Percentiles rank a stretch among this genome's conserved stretches.
Conservation (phyloP, 2,329 filamentous ascomycete genomes). For the Aureobasidium mangrovei region DNA sequence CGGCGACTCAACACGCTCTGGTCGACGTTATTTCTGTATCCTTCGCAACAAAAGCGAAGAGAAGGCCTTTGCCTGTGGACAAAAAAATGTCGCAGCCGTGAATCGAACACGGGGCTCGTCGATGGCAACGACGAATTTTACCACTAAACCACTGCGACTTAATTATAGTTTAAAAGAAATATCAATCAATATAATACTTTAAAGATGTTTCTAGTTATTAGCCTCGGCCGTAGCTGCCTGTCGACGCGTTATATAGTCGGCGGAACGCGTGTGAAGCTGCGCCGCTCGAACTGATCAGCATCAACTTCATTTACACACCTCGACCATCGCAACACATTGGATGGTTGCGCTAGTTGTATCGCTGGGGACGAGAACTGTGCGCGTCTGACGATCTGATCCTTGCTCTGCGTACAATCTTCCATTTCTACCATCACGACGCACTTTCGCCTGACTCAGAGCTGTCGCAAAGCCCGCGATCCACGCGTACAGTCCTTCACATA, state of each 20-base stretch:
- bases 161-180: not conserved
- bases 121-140: slow-evolving; percentile 15
- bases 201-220: not conserved
- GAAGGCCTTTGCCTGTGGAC: not conserved
- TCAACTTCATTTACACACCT: not conserved
- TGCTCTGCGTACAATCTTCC: not conserved
- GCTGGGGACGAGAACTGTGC: not conserved
- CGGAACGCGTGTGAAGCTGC: slow-evolving; percentile 4
- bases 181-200: too few species aligned
- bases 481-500: not conserved
- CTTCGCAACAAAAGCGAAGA: too few species aligned
- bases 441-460: not conserved
- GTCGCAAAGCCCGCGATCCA: slow-evolving; percentile 1
- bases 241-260: not conserved
- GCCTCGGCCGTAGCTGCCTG: not conserved
- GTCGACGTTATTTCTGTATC: too few species aligned
- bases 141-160: slow-evolving; percentile 14
- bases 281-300: not conserved
- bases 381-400: not conserved
- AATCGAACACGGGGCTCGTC: slow-evolving; percentile 15
- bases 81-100: slow-evolving; percentile 13
- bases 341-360: not conserved
- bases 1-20: too few species aligned
- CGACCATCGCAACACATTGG: not conserved
- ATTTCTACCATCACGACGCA: not conserved